Percentiles rank a stretch among this genome's conserved stretches.
Conservation (phyloP, 2,329 filamentous ascomycete genomes). For the Rutstroemia sp. region DNA sequence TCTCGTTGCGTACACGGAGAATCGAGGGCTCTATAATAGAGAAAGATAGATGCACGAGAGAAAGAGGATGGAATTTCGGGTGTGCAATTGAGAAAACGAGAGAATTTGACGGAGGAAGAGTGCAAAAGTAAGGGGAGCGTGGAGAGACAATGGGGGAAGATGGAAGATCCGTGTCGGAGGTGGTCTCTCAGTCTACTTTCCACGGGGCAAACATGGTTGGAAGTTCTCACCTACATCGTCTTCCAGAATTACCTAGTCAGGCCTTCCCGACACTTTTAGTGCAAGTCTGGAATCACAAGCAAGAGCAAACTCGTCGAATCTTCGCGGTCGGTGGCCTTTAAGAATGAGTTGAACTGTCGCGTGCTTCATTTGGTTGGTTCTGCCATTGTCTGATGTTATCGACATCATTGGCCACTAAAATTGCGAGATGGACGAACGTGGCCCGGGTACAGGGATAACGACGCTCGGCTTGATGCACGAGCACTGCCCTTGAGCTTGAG, state of each 20-base stretch:
- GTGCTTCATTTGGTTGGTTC: conserved; percentile 11
- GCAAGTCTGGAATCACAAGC: too few species aligned
- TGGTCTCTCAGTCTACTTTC: too few species aligned
- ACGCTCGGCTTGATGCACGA: too few species aligned
- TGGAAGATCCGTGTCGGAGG: not conserved
- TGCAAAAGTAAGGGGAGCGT: too few species aligned
- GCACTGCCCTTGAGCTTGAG: too few species aligned
- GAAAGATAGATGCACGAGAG: not conserved
- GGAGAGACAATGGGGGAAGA: not conserved
- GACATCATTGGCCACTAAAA: too few species aligned
- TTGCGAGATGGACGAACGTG: too few species aligned
- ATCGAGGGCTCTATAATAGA: not conserved
- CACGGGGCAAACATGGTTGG: not conserved
- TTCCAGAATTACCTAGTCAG: not conserved
- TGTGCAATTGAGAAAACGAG: not conserved
- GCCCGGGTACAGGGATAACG: too few species aligned
- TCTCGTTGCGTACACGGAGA: not conserved
- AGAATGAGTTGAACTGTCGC: conserved; percentile 3
- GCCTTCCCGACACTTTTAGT: too few species aligned
- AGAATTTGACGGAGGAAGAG: too few species aligned
- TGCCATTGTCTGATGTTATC: not conserved
- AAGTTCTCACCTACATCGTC: not conserved
- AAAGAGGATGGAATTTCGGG: not conserved
- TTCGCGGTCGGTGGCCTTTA: not conserved
- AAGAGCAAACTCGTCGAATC: too few species aligned